Base-by-base conservation (phyloP, 164 flowering plant genomes). In the Annona cherimola region DNA sequence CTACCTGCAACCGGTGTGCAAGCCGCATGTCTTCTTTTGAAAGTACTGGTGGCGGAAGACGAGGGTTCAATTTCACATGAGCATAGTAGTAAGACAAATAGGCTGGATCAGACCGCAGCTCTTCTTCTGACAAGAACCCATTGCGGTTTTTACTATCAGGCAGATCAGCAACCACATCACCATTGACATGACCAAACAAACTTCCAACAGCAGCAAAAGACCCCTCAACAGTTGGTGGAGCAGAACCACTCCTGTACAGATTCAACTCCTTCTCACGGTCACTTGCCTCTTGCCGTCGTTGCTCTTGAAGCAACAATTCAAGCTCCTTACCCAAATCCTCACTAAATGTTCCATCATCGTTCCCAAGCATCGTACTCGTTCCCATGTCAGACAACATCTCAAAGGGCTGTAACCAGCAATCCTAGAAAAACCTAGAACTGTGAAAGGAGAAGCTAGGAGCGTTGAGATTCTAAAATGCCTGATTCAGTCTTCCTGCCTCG, bases 161-260 rank as follows among this genome's bases (percentile, higher is more conserved):
- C 14, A 77, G 35, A 46, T 60, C 81, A 3, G 70, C 4, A 1
- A 70, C 68, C 12, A 76, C 42, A 12, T 68, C 78, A 2, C 71
- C 79, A 35, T 2, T 43, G 35, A 65, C 73, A 66, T 72, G 70
- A 0, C 82, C 82, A 65, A 83, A 85, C 69, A 89, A 69, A 8
- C 90, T 92, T 46, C 88, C 89, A 0, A 85, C 86, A 2, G 93
- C 88, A 40, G 65, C 79, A 55, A 87, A 75, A 7, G 98, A 87
- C 6, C 98, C 97, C 59, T 93, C 95, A 8, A 93, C 90, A 0
- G 95, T 88, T 4, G 98, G 98, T 16, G 95, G 98, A 4, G 98
- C 97, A 1, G 96, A 89, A 41, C 95, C 95, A 72, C 97, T 93
- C 64, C 98, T 66, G 73, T 71, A 89, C 20, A 84, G 73, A 50